Evolutionary conservation across 2,329 filamentous ascomycete species (phyloP).

Genomic region (Talaromyces sp.): DNA sequence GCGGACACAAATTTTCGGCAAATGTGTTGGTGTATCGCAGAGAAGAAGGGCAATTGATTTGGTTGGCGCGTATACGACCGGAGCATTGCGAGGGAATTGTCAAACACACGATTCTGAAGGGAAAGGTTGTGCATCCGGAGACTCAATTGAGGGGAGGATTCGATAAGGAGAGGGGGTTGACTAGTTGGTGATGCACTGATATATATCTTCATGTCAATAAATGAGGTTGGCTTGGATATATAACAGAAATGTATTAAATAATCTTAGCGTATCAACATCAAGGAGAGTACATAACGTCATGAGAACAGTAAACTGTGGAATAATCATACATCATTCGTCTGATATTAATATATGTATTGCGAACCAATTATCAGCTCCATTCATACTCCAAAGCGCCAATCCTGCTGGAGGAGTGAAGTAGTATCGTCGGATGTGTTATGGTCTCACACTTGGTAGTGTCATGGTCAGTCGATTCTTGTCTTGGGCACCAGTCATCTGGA

Average conservation of each 20-base stretch:
- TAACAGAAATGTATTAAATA: background rate
- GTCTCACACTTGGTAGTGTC: background rate
- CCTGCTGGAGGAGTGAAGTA: background rate
- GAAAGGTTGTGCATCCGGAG: constrained; percentile 84
- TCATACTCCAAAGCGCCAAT: background rate
- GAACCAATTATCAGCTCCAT: background rate
- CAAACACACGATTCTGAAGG: constrained; percentile 77
- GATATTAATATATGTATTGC: constrained; percentile 1
- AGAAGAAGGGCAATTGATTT: constrained; percentile 56
- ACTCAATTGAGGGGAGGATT: constrained; percentile 80
- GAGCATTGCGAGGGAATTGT: constrained; percentile 88
- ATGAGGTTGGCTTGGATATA: background rate
- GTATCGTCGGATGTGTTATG: background rate
- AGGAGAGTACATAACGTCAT: constrained; percentile 3
- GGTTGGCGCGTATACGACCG: constrained; percentile 79
- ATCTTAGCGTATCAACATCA: background rate
- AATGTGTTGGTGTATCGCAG: constrained; percentile 83
- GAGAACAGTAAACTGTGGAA: background rate
- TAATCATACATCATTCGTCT: constrained; percentile 6
- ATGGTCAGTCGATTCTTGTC: background rate
- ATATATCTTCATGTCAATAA: background rate
- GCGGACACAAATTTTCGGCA: constrained; percentile 89
- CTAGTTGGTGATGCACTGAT: constrained; percentile 52
- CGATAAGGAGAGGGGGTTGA: constrained; percentile 67
- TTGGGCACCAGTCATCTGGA: background rate